Base-by-base conservation (phyloP, 139 green algal species). In the Tetradesmus obliquus region DNA sequence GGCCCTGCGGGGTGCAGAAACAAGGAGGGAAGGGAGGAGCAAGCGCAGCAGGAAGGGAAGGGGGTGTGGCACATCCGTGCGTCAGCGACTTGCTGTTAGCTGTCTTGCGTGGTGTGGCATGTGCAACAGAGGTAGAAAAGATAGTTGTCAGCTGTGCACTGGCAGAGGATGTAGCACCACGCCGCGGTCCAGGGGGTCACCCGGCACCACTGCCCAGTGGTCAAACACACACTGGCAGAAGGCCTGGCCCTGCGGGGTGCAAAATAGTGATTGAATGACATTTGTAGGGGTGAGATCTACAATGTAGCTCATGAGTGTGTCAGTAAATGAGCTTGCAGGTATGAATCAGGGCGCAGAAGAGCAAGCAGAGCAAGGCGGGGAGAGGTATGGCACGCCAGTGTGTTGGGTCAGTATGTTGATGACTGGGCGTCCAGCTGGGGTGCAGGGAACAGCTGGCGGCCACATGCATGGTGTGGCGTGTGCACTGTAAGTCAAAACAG, bases 171-270 rank as follows among this genome's bases (percentile, higher is more conserved):
- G 92, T 93, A 99, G 96, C 89, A 98, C 95, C 45, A 99, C 95
- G n/a, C 90, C 94, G 72, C 96, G 94, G 94, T 99, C 98, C 53
- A 99, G 94, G 3, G 97, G 97, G 92, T 99, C 97, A 10, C 97
- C 97, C 5, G 98, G 98, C 71, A 99, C 97, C 54, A 99, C 90
- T 87, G 96, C 92, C 98, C 98, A 99, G 94, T 99, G 97, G 94
- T 99, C 98, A 91, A 99, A 99, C 57, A 98, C 96, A 8, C 91
- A 96, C 91, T 97, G 91, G 93, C 97, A 99, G 94, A 99, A 99
- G 7, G 98, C 98, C 93, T 99, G 98, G 20, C 98, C 98, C 95
- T 97, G 94, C 60, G 17, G 3, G 58, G 84, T 9, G 57, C 57
- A 66, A 66, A 9, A 2, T 66, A 45, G 32, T 45, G 32, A 45